Evolutionary conservation across 306 rosid species (phyloP).

Genomic region (Quercus bicolor): DNA sequence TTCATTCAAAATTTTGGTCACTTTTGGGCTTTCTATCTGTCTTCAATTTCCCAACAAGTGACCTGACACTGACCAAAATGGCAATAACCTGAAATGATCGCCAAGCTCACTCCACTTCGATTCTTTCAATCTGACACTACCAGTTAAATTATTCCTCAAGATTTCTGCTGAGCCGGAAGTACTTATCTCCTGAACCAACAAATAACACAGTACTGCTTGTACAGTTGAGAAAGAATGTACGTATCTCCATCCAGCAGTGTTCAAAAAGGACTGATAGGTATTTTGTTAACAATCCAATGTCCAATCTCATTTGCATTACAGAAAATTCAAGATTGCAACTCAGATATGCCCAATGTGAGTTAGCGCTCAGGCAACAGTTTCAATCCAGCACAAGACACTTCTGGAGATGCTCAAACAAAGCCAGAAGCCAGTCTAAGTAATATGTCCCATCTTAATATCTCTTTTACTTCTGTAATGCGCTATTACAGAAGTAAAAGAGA

Average conservation of each 20-base stretch:
- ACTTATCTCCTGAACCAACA: slow-evolving; percentile 53
- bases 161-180: slow-evolving; percentile 56
- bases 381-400: neutral
- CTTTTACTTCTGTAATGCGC: too few species aligned
- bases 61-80: neutral
- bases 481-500: neutral
- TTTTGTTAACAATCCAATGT: slow-evolving; percentile 50
- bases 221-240: slow-evolving; percentile 59
- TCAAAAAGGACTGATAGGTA: slow-evolving; percentile 54
- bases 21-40: neutral
- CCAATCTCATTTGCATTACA: neutral
- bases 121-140: slow-evolving; percentile 21
- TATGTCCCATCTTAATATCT: neutral
- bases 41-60: neutral
- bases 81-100: slow-evolving; percentile 55
- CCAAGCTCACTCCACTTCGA: slow-evolving; percentile 66
- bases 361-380: neutral
- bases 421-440: neutral
- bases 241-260: slow-evolving; percentile 70
- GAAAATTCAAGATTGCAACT: neutral
- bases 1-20: neutral
- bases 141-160: slow-evolving; percentile 37
- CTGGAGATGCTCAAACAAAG: neutral
- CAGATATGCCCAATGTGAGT: neutral
- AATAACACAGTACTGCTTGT: slow-evolving; percentile 40